Evolutionary conservation across 106 monocot genomes (phyloP), one percentile per base, ranked within the genome.

Genomic region (Dendrobium chrysotoxum): DNA sequence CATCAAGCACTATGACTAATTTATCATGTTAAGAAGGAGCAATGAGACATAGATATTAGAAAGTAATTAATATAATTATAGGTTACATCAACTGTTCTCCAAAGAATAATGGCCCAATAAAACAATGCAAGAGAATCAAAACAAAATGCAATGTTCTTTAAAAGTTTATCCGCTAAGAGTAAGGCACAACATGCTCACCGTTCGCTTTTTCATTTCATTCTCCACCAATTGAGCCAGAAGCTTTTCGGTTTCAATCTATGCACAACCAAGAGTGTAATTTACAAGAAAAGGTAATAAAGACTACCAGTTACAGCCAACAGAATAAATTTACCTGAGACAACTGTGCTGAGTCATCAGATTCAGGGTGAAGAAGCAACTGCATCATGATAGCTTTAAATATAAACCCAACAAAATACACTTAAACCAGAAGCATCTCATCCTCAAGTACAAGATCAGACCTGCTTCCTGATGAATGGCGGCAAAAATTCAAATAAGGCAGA

Each of bases 401-500:
- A 74, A 21, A 74, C 11, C 4, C 4, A 4, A 53, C 13, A 46
- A 66, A 71, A 40, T 16, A 7, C 66, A 76, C 18, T 18, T 78
- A 23, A n/a, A 77, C 4, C 74, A 40, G 39, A 40, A 74, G 3
- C 4, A 74, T 74, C 41, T 40, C 7, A 74, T 7, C 23, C 41
- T 74, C 7, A 74, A 74, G 41, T 41, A 74, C 20, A 42, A 42
- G 21, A 40, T 42, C 35, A 18, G 75, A 94, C 94, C 88, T 94
- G 85, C 74, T 79, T 89, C 85, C 84, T 89, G 44, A 94, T 83
- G 58, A 91, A 94, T 58, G 91, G 81, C 5, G 94, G 94, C 79
- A 94, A 82, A 81, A 86, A 94, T 70, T 89, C 81, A 47, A 86
- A 91, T 68, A 94, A 75, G 7, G 94, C 94, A 78, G 91, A 91